These are phyloP conservation scores for Colletotrichum aenigma DNA, from an alignment of 2,329 filamentous ascomycete genomes.

Conservation along the genomic window DNA sequence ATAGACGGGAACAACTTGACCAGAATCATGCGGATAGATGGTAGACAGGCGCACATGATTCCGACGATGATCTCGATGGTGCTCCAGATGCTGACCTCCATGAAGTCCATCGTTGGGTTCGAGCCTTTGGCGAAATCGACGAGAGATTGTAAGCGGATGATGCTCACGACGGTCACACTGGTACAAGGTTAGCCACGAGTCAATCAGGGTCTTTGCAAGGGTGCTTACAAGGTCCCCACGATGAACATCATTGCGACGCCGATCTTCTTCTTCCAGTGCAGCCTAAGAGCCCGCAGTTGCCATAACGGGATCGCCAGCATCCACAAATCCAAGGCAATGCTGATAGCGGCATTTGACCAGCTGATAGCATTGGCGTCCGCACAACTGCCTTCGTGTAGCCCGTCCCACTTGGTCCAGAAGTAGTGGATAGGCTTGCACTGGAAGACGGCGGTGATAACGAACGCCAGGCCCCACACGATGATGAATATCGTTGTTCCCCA, in stretches of 20 bases:
- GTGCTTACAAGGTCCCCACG: slow-evolving; percentile 41
- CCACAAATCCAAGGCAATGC: slow-evolving; percentile 52
- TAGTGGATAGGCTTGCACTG: slow-evolving; percentile 51
- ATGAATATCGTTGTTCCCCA: slow-evolving; percentile 41
- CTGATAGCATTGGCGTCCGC: slow-evolving; percentile 46
- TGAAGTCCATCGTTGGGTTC: slow-evolving; percentile 27
- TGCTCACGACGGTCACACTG: slow-evolving; percentile 31
- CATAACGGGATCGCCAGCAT: slow-evolving; percentile 52
- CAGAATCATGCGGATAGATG: slow-evolving; percentile 32
- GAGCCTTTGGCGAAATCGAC: slow-evolving; percentile 23
- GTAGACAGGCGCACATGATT: slow-evolving; percentile 40
- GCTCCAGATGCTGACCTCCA: slow-evolving; percentile 33
- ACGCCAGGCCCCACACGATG: slow-evolving; percentile 37
- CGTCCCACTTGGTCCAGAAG: slow-evolving; percentile 58
- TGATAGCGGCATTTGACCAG: slow-evolving; percentile 52
- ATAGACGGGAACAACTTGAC: slow-evolving; percentile 32
- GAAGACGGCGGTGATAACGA: slow-evolving; percentile 44
- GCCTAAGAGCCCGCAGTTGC: slow-evolving; percentile 38
- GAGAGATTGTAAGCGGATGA: slow-evolving; percentile 30
- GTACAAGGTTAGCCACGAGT: not conserved
- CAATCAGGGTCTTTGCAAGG: not conserved
- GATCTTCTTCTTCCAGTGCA: slow-evolving; percentile 48
- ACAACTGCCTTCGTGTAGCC: slow-evolving; percentile 46
- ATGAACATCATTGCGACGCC: slow-evolving; percentile 48
- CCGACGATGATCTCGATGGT: slow-evolving; percentile 39